A percentile compares a stretch with the other conserved stretches of the same genome.
Evolutionary conservation across 2,329 filamentous ascomycete genomes (phyloP).

Genomic region (Alternaria brassicae): DNA sequence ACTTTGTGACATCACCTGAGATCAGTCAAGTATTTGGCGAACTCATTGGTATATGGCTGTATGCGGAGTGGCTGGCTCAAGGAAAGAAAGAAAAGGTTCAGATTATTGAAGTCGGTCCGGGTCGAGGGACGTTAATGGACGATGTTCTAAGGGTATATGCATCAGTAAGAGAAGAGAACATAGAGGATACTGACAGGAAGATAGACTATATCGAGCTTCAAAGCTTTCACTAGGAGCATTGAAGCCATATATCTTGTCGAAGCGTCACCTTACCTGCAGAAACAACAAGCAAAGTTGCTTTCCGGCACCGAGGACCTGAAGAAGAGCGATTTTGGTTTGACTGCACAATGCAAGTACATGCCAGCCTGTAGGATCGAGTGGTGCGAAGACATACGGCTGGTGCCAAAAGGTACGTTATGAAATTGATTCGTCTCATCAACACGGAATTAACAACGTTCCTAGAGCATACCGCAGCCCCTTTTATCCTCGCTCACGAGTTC

Average conservation of each 20-base stretch:
- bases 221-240: conserved; percentile 75
- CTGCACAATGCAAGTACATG: conserved; percentile 77
- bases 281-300: conserved; percentile 79
- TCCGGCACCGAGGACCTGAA: conserved; percentile 75
- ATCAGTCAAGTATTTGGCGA: conserved; percentile 98
- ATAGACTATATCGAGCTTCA: conserved; percentile 85
- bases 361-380: conserved; percentile 77
- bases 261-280: conserved; percentile 80
- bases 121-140: conserved; percentile 94
- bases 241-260: conserved; percentile 94
- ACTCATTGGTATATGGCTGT: conserved; percentile 90
- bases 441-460: conserved; percentile 24
- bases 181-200: conserved; percentile 18
- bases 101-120: conserved; percentile 92
- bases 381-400: conserved; percentile 87
- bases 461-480: conserved; percentile 77
- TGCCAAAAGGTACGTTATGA: conserved; percentile 68
- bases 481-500: conserved; percentile 97
- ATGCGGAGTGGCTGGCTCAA: conserved; percentile 96
- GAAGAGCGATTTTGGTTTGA: conserved; percentile 75
- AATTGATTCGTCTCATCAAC: not conserved
- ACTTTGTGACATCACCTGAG: conserved; percentile 96
- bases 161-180: not conserved
- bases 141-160: conserved; percentile 82
- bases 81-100: conserved; percentile 78